phyloP scores from a whole-genome alignment of 768 basidiomycete genomes.

The Phaffia australis region DNA sequence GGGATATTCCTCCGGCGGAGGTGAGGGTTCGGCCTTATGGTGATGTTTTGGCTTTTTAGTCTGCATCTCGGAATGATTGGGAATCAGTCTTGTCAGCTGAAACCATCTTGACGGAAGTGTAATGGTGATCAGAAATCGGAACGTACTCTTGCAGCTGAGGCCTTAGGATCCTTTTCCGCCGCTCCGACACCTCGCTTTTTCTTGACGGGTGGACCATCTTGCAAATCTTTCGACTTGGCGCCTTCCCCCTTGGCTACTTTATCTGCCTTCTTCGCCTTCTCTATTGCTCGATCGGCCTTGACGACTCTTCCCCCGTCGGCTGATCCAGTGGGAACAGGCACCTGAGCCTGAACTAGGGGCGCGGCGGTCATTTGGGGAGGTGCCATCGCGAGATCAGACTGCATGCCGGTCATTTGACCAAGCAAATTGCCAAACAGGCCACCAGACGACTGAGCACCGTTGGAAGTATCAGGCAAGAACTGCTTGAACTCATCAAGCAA shows the following conservation, averaged over 20 bases:
- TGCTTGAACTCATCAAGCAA: slow-evolving; percentile 40
- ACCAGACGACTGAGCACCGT: slow-evolving; percentile 28
- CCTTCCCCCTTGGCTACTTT: slow-evolving; percentile 27
- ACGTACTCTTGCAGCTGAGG: slow-evolving; percentile 13
- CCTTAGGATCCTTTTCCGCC: slow-evolving; percentile 30
- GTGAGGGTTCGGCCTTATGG: slow-evolving; percentile 25
- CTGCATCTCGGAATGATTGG: background rate
- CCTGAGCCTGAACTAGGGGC: background rate
- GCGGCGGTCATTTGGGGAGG: slow-evolving; percentile 27
- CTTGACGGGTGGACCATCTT: slow-evolving; percentile 26
- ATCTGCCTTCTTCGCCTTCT: slow-evolving; percentile 27
- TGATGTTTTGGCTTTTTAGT: slow-evolving; percentile 33
- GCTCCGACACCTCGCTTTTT: slow-evolving; percentile 19
- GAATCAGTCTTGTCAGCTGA: background rate
- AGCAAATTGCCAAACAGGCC: slow-evolving; percentile 31
- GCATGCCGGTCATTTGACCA: slow-evolving; percentile 25
- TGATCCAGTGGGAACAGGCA: no score
- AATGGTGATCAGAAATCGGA: background rate
- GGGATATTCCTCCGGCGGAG: slow-evolving; percentile 28
- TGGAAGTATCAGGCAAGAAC: slow-evolving; percentile 36
- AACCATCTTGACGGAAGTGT: background rate
- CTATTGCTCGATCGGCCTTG: slow-evolving; percentile 22
- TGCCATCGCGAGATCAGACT: slow-evolving; percentile 6
- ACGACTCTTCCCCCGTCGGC: background rate
- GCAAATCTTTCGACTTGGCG: slow-evolving; percentile 28